Evolutionary conservation across 176 grass and related monocot genomes (phyloP).

Genomic region (Typha latifolia): DNA sequence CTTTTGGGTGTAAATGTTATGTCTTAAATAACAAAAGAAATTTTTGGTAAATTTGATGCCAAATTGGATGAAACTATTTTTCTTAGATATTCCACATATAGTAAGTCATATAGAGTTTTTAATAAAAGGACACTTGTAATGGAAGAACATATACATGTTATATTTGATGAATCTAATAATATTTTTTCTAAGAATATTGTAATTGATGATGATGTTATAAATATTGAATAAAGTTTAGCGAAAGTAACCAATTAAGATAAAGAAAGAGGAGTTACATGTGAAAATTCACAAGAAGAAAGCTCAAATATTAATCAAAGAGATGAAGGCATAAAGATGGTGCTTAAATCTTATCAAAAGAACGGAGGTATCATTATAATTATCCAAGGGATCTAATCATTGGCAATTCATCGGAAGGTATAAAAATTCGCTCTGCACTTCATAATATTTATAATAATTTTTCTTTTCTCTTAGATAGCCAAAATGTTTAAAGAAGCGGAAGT

Average conservation of each 20-base stretch:
- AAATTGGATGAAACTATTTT: not conserved
- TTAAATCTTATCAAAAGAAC: no score
- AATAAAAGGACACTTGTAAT: not conserved
- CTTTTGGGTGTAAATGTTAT: not conserved
- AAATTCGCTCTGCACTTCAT: not conserved
- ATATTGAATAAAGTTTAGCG: not conserved
- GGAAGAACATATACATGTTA: not conserved
- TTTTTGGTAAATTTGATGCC: not conserved
- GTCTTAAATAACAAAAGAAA: not conserved
- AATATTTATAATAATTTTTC: not conserved
- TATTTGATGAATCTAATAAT: not conserved
- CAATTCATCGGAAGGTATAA: not conserved
- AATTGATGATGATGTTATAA: not conserved
- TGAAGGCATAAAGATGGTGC: no score
- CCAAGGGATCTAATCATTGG: not conserved
- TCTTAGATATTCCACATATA: not conserved
- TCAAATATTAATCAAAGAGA: no score
- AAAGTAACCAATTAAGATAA: not conserved
- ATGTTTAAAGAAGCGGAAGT: not conserved
- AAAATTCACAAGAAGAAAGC: no score
- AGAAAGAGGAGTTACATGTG: no score
- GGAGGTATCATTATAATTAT: no score
- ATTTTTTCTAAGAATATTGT: not conserved
- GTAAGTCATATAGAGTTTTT: not conserved
- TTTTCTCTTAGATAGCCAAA: not conserved